Evolutionary conservation across 305 asterid genomes (phyloP).

Genomic region (Solanum chacoense): DNA sequence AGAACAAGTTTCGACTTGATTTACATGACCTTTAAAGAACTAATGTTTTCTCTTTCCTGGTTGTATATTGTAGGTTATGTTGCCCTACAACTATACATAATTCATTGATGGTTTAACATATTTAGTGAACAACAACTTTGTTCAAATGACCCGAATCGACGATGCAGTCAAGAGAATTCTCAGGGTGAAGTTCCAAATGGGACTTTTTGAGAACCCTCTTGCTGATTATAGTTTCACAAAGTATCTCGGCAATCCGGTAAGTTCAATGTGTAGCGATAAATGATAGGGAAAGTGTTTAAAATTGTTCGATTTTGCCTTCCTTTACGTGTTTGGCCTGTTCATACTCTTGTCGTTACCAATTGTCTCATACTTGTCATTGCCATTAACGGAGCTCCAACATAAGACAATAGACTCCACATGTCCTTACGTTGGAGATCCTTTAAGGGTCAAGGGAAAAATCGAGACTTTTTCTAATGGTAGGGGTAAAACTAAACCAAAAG

Average conservation of each 20-base stretch:
- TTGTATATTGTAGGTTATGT: constrained; percentile 28
- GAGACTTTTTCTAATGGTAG: neutral
- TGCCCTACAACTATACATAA: constrained; percentile 39
- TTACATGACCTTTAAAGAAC: neutral
- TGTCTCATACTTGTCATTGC: neutral
- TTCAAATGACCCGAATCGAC: constrained; percentile 38
- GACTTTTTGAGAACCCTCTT: constrained; percentile 39
- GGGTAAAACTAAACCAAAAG: neutral
- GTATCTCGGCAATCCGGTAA: constrained; percentile 31
- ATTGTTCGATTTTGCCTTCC: neutral
- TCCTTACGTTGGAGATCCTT: neutral
- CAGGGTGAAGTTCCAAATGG: constrained; percentile 43
- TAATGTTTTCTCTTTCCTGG: neutral
- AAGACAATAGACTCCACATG: neutral
- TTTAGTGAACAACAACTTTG: constrained; percentile 30
- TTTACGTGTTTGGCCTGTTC: neutral
- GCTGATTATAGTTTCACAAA: constrained; percentile 45
- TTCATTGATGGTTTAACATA: constrained; percentile 38
- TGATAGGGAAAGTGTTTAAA: neutral
- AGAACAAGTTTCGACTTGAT: neutral
- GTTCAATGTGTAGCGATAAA: neutral
- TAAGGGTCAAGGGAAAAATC: neutral
- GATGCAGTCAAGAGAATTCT: constrained; percentile 47
- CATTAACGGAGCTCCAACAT: neutral
- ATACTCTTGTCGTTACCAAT: neutral